These are phyloP conservation scores for Hylodesmum podocarpum DNA, from an alignment of 306 rosid genomes.

Conservation along the genomic window DNA sequence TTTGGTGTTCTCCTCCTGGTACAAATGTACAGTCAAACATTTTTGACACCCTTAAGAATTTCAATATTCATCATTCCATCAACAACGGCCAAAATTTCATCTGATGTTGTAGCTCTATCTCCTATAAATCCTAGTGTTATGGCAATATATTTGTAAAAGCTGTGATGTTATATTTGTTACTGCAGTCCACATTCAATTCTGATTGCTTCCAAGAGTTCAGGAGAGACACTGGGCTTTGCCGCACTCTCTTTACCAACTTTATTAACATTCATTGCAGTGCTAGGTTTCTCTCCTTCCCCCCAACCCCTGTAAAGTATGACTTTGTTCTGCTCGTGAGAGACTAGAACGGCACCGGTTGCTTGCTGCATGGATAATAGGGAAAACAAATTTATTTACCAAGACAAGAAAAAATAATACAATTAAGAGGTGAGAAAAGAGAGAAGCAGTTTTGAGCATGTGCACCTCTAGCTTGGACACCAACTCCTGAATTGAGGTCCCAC, in stretches of 20 bases:
- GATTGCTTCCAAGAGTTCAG: constrained; percentile 86
- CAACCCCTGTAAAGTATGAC: constrained; percentile 89
- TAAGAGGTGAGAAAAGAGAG: neutral
- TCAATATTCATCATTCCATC: constrained; percentile 3
- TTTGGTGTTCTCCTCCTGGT: neutral
- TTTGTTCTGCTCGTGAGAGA: constrained; percentile 88
- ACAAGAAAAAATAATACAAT: constrained; percentile 22
- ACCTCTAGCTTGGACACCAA: constrained; percentile 85
- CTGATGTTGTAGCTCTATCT: constrained; percentile 1
- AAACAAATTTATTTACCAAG: constrained; percentile 23
- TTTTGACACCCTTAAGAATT: neutral
- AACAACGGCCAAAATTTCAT: neutral
- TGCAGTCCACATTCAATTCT: constrained; percentile 81
- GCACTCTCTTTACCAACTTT: constrained; percentile 17
- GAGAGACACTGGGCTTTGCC: constrained; percentile 47
- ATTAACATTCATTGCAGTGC: constrained; percentile 13
- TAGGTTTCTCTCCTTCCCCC: constrained; percentile 60
- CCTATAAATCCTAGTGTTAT: neutral
- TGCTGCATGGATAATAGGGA: constrained; percentile 44
- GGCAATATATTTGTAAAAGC: constrained; percentile 13
- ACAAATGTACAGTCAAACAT: neutral
- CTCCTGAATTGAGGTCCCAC: constrained; percentile 86
- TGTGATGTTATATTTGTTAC: constrained; percentile 28
- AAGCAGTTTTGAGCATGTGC: constrained; percentile 18
- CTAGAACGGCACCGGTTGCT: constrained; percentile 81